Base-by-base conservation (phyloP, 2,329 filamentous ascomycete genomes). In the Colletotrichum lindemuthianum region DNA sequence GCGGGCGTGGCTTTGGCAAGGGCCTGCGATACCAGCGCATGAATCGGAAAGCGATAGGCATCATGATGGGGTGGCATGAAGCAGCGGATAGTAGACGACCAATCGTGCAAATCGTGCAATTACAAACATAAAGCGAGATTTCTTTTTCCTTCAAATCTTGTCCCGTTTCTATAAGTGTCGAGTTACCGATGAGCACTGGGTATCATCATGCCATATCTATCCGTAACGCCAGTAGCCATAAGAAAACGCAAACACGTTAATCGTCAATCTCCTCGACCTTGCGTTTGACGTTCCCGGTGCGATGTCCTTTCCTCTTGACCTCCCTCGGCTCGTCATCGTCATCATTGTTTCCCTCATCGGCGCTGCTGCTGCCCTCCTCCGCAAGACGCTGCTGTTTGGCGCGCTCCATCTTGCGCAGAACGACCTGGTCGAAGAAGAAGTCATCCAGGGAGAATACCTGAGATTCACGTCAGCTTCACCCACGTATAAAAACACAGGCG, bases 1-100 rank as follows among this genome's bases (percentile, higher is more conserved):
- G 91, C 91, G 4, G 91, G 91, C 2, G 90, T 94, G 12, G 89
- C 91, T 2, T 82, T 89, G 49, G 86, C 87, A 15, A 56, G 52
- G 13, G 60, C 57, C 7, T 55, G 52, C 16, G 54, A 66, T 49
- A 16, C n/a, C 13, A 4, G 44, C 15, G 44, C 32, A 10, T 60
- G 15, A n/a, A n/a, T 11, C 9, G 13, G 15, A n/a, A 2, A n/a
- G 12, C 11, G 43, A 45, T 9, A 40, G 43, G 8, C 9, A 16
- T 24, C 13, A 16, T 8, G 12, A 15, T 3, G 6, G 11, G 43
- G 43, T 8, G 12, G 43, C 40, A 43, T 13, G 41, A 24, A 24
- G 41, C 10, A 43, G 15, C 12, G 41, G 13, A 43, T 43, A 13
- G 13, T 43, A 40, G 37, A 40, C 6, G 37, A 6, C 3, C 9